Evolutionary conservation across 768 basidiomycete species (phyloP).

Genomic region (Asterophora lycoperdoides): DNA sequence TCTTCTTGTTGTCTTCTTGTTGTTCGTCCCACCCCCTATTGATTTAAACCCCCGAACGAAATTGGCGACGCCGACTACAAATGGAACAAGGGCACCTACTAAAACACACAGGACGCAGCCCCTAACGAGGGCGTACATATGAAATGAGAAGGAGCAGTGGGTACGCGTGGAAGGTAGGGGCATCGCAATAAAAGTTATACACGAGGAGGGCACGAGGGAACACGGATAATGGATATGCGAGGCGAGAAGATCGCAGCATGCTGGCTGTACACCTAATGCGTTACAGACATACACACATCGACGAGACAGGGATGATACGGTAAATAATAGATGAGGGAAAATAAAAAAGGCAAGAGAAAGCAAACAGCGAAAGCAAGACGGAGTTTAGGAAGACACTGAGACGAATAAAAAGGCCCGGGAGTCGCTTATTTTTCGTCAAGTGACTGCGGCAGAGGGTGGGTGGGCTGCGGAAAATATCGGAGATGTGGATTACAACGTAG

Average conservation of each 20-base stretch:
- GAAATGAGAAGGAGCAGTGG: no score
- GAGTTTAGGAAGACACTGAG: conserved; percentile 13
- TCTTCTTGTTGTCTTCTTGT: no score
- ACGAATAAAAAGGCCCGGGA: conserved; percentile 9
- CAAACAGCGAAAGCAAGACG: conserved; percentile 21
- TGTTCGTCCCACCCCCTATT: no score
- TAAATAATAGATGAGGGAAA: conserved; percentile 12
- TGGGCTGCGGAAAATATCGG: conserved; percentile 2
- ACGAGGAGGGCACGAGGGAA: no score
- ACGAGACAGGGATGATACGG: conserved; percentile 5
- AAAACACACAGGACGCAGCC: conserved; percentile 10
- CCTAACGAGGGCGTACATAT: background rate
- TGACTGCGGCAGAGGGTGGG: background rate
- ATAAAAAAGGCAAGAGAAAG: conserved; percentile 14
- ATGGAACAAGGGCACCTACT: conserved; percentile 9
- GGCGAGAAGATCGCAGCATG: conserved; percentile 4
- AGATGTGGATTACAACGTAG: conserved; percentile 12
- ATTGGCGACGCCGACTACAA: conserved; percentile 9
- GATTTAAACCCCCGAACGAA: no score
- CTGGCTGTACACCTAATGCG: conserved; percentile 13
- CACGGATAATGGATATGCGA: conserved; percentile 9
- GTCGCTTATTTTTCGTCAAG: conserved; percentile 1
- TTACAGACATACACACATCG: conserved; percentile 10
- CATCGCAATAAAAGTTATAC: conserved; percentile 10
- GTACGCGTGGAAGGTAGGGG: background rate